Base-by-base conservation (phyloP, 2,329 filamentous ascomycete species). In the Sarocladium kiliense region DNA sequence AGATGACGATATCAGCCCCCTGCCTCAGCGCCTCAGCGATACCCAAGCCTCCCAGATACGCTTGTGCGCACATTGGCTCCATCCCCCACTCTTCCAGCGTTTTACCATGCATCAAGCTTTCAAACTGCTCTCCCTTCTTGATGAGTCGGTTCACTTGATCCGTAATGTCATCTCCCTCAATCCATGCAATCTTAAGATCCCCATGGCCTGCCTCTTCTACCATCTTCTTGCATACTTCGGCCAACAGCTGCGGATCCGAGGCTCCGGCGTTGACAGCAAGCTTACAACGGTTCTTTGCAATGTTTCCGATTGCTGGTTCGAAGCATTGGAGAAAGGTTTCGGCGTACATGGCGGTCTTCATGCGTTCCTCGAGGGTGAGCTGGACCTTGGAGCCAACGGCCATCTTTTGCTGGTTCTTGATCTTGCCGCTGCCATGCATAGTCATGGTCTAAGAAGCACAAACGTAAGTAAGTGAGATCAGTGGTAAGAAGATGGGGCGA, bases 21-120 rank as follows among this genome's bases (percentile, higher is more conserved):
- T n/a, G n/a, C n/a, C n/a, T n/a, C n/a, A n/a, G 34, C n/a, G 51
- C 57, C 16, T 55, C 44, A 10, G 55, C 57, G 23, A 58, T 57
- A 19, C 57, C 57, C 23, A 56, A 19, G 2, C 72, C 73, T 16
- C 74, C 74, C 0, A 77, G 63, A 58, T 77, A 76, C 51, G 44
- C 44, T 39, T 57, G 58, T 12, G 58, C 60, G 54, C 57, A 63
- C 5, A 62, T 58, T 1, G 63, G 61, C 30, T 64, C 59, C 39
- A 61, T 57, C 0, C 55, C 66, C 66, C 62, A 70, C 57, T 55
- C 67, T 41, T 61, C 56, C 21, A 61, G 54, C 34, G 47, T 53
- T 47, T 58, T 57, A 7, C 58, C 58, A 34, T 62, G 56, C 57
- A 60, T 61, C 36, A 64, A 49, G 51, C 56, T 59, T 32, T 56